These are phyloP conservation scores for Lipomyces starkeyi DNA, from an alignment of 805 yeast species.

Conservation along the genomic window DNA sequence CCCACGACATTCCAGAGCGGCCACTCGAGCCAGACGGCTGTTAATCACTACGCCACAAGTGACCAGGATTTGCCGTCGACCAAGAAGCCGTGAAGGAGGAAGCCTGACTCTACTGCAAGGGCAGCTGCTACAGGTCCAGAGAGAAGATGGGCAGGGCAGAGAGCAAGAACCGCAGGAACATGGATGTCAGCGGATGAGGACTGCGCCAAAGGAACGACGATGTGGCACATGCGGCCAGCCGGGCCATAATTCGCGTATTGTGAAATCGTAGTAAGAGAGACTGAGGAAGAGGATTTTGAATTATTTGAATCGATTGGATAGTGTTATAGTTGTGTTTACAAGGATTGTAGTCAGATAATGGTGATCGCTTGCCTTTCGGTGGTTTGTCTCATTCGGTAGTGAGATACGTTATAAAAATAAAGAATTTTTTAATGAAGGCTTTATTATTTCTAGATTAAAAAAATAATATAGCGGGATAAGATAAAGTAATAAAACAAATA, in stretches of 20 bases:
- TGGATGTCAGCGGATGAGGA: not conserved
- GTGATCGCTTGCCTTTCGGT: no score
- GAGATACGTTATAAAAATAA: no score
- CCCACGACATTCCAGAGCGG: no score
- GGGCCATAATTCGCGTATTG: not conserved
- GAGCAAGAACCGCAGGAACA: not conserved
- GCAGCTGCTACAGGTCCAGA: not conserved
- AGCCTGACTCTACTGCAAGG: not conserved
- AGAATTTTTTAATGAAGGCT: constrained; percentile 4
- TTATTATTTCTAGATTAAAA: no score
- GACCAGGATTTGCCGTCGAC: no score
- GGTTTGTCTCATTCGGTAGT: no score
- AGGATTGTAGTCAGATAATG: constrained; percentile 1
- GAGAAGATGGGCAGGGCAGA: not conserved
- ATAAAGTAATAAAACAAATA: no score
- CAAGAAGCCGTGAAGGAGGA: not conserved
- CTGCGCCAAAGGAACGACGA: not conserved
- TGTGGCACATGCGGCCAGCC: constrained; percentile 6
- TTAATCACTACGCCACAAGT: no score
- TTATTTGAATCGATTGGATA: not conserved
- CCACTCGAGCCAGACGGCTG: no score
- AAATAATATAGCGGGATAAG: no score
- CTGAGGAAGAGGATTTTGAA: not conserved
- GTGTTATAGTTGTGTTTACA: not conserved
- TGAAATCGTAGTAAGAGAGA: not conserved